Evolutionary conservation across 352 stramenopile genomes (phyloP).

Genomic region (Blastocystis sp.): DNA sequence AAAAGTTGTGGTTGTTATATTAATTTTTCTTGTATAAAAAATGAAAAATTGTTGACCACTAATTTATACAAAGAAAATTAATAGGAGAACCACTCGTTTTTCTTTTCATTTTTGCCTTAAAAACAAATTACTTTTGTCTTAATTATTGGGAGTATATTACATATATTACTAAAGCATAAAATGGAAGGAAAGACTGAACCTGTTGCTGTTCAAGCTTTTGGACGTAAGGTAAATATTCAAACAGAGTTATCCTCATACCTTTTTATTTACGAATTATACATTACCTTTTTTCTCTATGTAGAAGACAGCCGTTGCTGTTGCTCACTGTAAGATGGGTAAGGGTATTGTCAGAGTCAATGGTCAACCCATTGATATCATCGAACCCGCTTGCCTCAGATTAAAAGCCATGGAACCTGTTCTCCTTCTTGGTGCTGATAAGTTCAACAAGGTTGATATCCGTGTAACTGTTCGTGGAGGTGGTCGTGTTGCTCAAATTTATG

Average conservation of each 20-base stretch:
- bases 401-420: conserved; percentile 88
- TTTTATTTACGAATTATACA: too few relatives aligned
- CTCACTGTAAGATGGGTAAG: conserved; percentile 1
- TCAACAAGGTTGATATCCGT: conserved; percentile 1
- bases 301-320: conserved; percentile 10
- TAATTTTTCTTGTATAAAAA: too few relatives aligned
- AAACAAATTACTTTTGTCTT: too few relatives aligned
- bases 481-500: conserved; percentile 7
- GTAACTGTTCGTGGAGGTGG: not conserved
- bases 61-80: too few relatives aligned
- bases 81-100: too few relatives aligned
- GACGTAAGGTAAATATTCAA: conserved; percentile 8
- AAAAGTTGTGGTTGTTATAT: too few relatives aligned
- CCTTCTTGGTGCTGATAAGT: conserved; percentile 5
- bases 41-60: too few relatives aligned
- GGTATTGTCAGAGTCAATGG: not conserved
- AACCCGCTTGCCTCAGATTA: not conserved
- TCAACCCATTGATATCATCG: conserved; percentile 3
- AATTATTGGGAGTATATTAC: too few relatives aligned
- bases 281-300: not conserved
- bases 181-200: too few relatives aligned
- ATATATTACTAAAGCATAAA: too few relatives aligned
- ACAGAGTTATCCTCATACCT: not conserved
- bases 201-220: conserved; percentile 23
- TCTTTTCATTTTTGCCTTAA: too few relatives aligned